Evolutionary conservation across 2,329 filamentous ascomycete species (phyloP), one percentile per base, ranked within the genome.

Genomic region (Ambrosiella cleistominuta): DNA sequence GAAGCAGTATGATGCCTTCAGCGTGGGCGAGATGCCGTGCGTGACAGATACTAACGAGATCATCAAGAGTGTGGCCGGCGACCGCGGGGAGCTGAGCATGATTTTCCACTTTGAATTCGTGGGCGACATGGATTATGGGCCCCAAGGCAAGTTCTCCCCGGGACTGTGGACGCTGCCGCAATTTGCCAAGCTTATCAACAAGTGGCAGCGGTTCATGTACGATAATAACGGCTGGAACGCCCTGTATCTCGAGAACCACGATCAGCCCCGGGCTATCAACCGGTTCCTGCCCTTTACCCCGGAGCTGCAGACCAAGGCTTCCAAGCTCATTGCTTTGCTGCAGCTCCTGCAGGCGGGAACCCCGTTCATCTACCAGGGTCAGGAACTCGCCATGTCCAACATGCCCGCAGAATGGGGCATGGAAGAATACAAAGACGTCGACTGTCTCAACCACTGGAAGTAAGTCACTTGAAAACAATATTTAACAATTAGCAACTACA

Each of bases 21-120:
- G 72, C 57, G 75, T 77, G 1, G 75, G 75, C 9, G 75, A 77
- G 67, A 75, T 76, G 69, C 74, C 74, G 2, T 71, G 70, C 57
- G 69, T 73, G 13, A 65, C 69, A n/a, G 70, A 72, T 53, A 68
- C 70, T 45, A 63, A 67, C 9, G 68, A 74, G 62, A 60, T 75
- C 38, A 73, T 75, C 60, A 69, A 70, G 60, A 70, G 69, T 6
- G 81, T 86, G 1, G 72, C 72, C 2, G 75, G 72, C 19, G 75
- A 78, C 55, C 72, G 77, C 13, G 72, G 74, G 38, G 81, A 86
- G 65, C 68, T 86, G 50, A 81, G 78, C 66, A 86, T 86, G 81
- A 82, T 86, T 40, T 86, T 87, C 68, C 79, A 85, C 63, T 87
- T 87, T 65, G 82, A 86, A 59, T 71, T 80, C 42, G 57, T 56